Conservation (phyloP, 1,284 basidiomycete genomes). For the Trichosporon faecale region DNA sequence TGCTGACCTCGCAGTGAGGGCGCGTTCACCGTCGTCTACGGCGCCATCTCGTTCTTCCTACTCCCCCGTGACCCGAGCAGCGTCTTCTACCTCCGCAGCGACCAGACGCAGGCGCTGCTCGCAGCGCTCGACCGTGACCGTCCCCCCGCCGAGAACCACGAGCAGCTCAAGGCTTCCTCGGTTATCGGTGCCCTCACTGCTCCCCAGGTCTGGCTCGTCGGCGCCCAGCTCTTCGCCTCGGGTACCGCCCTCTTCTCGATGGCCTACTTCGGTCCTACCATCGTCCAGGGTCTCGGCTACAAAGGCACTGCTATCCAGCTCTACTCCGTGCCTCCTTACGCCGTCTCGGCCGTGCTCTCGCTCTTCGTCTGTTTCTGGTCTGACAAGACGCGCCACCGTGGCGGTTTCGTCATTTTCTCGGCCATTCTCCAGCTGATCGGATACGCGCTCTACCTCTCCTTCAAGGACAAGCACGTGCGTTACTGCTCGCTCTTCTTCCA, state of each 20-base stretch:
- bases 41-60: slow-evolving; percentile 55
- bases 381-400: slow-evolving; percentile 59
- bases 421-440: slow-evolving; percentile 34
- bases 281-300: slow-evolving; percentile 58
- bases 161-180: slow-evolving; percentile 55
- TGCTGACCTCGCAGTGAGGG: slow-evolving; percentile 48
- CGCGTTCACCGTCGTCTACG: slow-evolving; percentile 49
- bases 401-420: slow-evolving; percentile 38
- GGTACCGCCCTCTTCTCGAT: slow-evolving; percentile 58
- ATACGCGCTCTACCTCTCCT: slow-evolving; percentile 42
- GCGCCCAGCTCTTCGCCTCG: slow-evolving; percentile 29
- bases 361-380: slow-evolving; percentile 58
- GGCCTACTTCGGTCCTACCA: slow-evolving; percentile 53
- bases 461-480: slow-evolving; percentile 29
- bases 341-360: slow-evolving; percentile 57
- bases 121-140: slow-evolving; percentile 28
- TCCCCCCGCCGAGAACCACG: slow-evolving; percentile 40
- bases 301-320: slow-evolving; percentile 43
- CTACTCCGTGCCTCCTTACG: slow-evolving; percentile 59
- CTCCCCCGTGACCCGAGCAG: slow-evolving; percentile 50
- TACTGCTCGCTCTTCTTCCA: slow-evolving; percentile 48
- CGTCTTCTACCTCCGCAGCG: slow-evolving; percentile 53
- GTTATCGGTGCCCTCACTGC: slow-evolving; percentile 44
- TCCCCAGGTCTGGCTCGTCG: slow-evolving; percentile 33
- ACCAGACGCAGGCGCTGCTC: slow-evolving; percentile 54